These are phyloP conservation scores for Micractinium conductrix DNA, from an alignment of 139 green algal species.

Conservation along the genomic window DNA sequence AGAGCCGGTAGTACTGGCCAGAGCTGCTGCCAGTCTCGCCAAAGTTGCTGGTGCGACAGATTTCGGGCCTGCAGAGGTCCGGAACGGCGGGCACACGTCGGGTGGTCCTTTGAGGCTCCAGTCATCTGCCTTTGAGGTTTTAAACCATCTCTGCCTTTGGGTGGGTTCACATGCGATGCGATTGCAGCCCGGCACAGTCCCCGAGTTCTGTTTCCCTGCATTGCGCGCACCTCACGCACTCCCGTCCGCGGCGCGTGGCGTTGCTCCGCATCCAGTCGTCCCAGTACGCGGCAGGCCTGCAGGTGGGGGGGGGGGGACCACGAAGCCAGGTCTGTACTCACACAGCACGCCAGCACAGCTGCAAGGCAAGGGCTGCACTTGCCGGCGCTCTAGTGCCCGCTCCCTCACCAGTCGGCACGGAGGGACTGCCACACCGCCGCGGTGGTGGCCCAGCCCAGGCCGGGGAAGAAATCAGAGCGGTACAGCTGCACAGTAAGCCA, in stretches of 20 bases:
- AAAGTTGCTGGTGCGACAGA: slow-evolving; percentile 68
- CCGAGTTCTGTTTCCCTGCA: no score
- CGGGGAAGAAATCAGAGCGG: slow-evolving; percentile 71
- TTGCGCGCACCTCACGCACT: slow-evolving; percentile 52
- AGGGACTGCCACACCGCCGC: slow-evolving; percentile 40
- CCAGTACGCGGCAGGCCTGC: slow-evolving; percentile 61
- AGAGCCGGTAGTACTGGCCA: slow-evolving; percentile 52
- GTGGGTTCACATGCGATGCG: no score
- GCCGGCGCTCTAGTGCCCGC: not conserved
- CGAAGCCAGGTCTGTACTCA: no score
- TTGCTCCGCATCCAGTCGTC: slow-evolving; percentile 65
- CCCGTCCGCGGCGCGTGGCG: slow-evolving; percentile 40
- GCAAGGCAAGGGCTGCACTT: not conserved
- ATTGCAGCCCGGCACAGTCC: no score
- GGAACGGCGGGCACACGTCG: not conserved
- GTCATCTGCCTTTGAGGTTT: no score
- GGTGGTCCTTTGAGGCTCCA: not conserved
- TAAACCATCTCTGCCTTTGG: no score
- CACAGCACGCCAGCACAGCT: no score
- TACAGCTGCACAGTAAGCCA: no score
- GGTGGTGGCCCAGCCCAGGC: slow-evolving; percentile 68
- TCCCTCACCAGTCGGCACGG: slow-evolving; percentile 12
- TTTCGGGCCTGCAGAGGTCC: slow-evolving; percentile 16
- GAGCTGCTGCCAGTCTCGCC: slow-evolving; percentile 44
- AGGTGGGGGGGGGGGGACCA: not conserved